phyloP scores from a whole-genome alignment of 805 yeast species.

The Blastobotrys robertii region DNA sequence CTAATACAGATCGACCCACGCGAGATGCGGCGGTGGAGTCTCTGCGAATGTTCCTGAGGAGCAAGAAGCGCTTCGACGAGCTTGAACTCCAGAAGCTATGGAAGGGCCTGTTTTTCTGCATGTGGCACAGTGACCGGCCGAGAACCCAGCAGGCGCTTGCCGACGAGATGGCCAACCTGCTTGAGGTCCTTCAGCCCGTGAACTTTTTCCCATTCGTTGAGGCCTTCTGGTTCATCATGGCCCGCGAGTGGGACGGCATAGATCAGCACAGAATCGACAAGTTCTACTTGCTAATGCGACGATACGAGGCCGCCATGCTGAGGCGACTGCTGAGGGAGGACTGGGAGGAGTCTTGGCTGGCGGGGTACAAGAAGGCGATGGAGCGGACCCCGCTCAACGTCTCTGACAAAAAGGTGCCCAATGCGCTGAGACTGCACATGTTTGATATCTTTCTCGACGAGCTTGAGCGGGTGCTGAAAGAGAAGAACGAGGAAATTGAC shows the following conservation, averaged over 20 bases:
- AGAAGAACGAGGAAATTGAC: slow-evolving; percentile 29
- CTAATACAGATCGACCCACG: slow-evolving; percentile 42
- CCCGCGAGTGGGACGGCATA: slow-evolving; percentile 72
- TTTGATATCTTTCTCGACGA: slow-evolving; percentile 81
- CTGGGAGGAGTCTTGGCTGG: slow-evolving; percentile 46
- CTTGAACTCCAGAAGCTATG: slow-evolving; percentile 74
- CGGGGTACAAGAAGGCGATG: slow-evolving; percentile 32
- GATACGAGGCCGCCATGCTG: slow-evolving; percentile 58
- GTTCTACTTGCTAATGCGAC: slow-evolving; percentile 69
- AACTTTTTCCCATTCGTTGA: slow-evolving; percentile 45
- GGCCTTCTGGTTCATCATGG: slow-evolving; percentile 75
- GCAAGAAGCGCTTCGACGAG: slow-evolving; percentile 31
- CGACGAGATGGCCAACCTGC: slow-evolving; percentile 49
- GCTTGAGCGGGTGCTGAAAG: slow-evolving; percentile 55
- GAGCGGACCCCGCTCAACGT: slow-evolving; percentile 32
- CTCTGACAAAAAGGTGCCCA: slow-evolving; percentile 51
- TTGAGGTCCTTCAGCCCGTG: slow-evolving; percentile 26
- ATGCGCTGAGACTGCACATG: slow-evolving; percentile 75
- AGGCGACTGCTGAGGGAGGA: slow-evolving; percentile 40
- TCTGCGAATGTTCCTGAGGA: slow-evolving; percentile 46
- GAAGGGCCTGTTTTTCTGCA: slow-evolving; percentile 90
- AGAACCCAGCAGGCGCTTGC: slow-evolving; percentile 85
- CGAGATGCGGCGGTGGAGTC: slow-evolving; percentile 67
- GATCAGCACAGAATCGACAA: slow-evolving; percentile 85
- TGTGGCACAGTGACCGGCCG: slow-evolving; percentile 97